These are phyloP conservation scores for Epichloe sp. DNA, from an alignment of 2,329 filamentous ascomycete species.

Conservation along the genomic window DNA sequence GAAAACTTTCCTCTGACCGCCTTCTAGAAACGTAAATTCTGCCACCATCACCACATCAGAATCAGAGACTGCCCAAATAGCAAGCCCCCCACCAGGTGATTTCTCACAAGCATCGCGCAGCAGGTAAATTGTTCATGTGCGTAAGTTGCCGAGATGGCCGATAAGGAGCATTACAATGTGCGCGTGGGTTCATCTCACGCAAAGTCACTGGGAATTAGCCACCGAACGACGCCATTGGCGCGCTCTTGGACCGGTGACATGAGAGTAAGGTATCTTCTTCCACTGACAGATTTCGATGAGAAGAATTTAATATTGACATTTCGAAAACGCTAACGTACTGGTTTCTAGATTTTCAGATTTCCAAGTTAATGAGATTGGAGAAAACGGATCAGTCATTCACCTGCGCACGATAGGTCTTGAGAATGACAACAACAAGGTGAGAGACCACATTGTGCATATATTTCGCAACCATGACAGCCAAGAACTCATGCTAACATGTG, in stretches of 20 bases:
- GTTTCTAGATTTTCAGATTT: conserved; percentile 69
- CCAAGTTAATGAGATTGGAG: conserved; percentile 75
- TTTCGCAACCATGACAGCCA: neutral
- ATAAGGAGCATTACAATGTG: conserved; percentile 16
- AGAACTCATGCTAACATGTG: neutral
- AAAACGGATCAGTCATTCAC: conserved; percentile 64
- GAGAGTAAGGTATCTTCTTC: conserved; percentile 20
- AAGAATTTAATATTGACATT: neutral
- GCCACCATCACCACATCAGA: neutral
- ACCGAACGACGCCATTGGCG: conserved; percentile 24
- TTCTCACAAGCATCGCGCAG: neutral
- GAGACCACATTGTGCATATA: neutral
- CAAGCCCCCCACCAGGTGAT: neutral
- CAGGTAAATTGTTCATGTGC: neutral
- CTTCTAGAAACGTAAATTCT: neutral
- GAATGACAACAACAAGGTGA: conserved; percentile 8
- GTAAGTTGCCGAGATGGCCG: conserved; percentile 15
- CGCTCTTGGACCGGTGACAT: conserved; percentile 27
- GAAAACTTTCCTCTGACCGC: neutral
- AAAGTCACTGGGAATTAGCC: conserved; percentile 25
- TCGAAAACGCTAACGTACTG: neutral
- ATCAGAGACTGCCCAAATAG: neutral
- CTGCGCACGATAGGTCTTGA: conserved; percentile 36
- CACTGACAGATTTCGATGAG: neutral
- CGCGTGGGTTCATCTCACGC: conserved; percentile 21